A percentile compares a stretch with the other conserved stretches of the same genome.
phyloP scores from a whole-genome alignment of 163 green algal species.

The Volvox carteri region DNA sequence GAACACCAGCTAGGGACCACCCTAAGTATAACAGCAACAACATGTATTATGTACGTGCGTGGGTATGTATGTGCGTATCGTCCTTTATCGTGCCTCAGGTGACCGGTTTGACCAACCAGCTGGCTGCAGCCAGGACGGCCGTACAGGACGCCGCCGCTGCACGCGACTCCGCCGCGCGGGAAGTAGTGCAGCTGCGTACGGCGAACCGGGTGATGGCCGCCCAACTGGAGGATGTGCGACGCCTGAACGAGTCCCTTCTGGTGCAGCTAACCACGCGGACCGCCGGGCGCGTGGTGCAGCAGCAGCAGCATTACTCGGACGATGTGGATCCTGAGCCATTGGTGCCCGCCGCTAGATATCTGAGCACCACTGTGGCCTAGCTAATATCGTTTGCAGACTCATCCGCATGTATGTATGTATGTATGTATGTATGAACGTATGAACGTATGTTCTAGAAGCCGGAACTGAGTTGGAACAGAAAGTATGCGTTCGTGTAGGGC shows the following conservation, averaged over 20 bases:
- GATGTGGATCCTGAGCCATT: neutral
- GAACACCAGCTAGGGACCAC: neutral
- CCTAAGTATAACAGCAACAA: no score
- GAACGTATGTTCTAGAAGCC: no score
- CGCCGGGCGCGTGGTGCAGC: neutral
- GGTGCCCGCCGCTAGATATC: neutral
- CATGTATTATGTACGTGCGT: neutral
- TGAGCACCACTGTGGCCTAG: no score
- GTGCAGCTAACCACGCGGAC: no score
- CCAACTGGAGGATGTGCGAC: slow-evolving; percentile 14
- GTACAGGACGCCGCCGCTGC: neutral
- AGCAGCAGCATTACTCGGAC: neutral
- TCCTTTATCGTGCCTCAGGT: neutral
- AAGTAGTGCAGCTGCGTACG: neutral
- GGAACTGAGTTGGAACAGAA: no score
- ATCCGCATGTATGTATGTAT: no score
- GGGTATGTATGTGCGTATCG: neutral
- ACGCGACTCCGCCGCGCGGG: neutral
- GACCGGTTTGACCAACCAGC: neutral
- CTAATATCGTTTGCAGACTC: no score
- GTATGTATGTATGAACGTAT: no score
- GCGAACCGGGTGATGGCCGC: neutral
- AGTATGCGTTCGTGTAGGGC: no score
- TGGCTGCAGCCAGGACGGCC: neutral
- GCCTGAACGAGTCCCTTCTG: neutral